Base-by-base conservation (phyloP, 768 basidiomycete genomes). In the Exidia glandulosa region DNA sequence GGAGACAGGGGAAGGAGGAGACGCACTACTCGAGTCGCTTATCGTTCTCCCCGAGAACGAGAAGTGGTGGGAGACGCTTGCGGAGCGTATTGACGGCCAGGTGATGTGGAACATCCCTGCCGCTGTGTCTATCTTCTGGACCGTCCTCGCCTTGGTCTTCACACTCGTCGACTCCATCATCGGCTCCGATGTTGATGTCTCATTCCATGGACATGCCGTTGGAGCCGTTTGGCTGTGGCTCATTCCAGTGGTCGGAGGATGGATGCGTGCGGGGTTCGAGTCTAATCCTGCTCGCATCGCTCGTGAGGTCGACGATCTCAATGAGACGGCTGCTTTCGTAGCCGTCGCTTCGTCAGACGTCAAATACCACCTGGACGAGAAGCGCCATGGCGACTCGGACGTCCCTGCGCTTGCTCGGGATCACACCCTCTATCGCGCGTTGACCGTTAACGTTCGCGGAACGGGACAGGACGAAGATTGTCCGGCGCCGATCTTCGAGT, bases 211-310 rank as follows among this genome's bases (percentile, higher is more conserved):
- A 0, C 70, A 76, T 57, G 73, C 70, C 25, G 72, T 74, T 6
- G 76, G 73, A 3, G 72, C 73, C 2, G 64, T 73, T 16, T 79
- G 76, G 76, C 62, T 78, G 9, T 79, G 77, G 76, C 68, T 79
- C 23, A 41, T 79, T 7, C 71, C 77, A 0, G 62, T 78, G 3
- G 72, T 76, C 10, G 63, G 73, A 2, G 73, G 76, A 3, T 78
- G 76, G 73, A 63, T 78, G 9, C 68, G 75, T 52, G 61, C 77
- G 6, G 74, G 76, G 0, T 76, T 76, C 0, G 73, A 77, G 60
- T 75, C 74, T 56, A 73, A 77, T 61, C 66, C 68, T 3, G 36
- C 47, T 2, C 70, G 74, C 12, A 65, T 78, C 13, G 45, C 56
- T 37, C 60, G 58, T n/a, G 73, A 73, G 3, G 45, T 76, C 1